A percentile compares a stretch with the other conserved stretches of the same genome.
Conservation (phyloP, 1,284 basidiomycete genomes). For the Vanrija sp. region DNA sequence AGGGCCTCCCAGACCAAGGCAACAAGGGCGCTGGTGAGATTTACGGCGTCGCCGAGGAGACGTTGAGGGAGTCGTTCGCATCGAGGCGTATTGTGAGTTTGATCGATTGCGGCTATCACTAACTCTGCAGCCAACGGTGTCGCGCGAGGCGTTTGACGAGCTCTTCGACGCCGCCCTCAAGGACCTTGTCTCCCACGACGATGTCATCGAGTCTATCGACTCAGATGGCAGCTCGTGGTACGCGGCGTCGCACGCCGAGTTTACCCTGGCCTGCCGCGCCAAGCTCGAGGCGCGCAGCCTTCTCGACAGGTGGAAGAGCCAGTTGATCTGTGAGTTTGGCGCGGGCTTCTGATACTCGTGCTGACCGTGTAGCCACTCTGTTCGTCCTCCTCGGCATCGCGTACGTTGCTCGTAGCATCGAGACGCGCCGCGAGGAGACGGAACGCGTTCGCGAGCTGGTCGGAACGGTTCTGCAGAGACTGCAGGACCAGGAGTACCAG, state of each 20-base stretch:
- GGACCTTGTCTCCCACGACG: slow-evolving; percentile 74
- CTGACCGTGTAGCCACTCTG: slow-evolving; percentile 31
- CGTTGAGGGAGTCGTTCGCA: slow-evolving; percentile 40
- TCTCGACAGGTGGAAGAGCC: slow-evolving; percentile 66
- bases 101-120: not conserved
- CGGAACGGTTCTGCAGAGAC: slow-evolving; percentile 69
- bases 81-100: slow-evolving; percentile 33
- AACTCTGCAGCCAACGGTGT: slow-evolving; percentile 29
- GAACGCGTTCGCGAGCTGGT: slow-evolving; percentile 71
- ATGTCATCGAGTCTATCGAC: slow-evolving; percentile 69
- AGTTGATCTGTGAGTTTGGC: slow-evolving; percentile 59
- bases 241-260: slow-evolving; percentile 66
- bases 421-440: slow-evolving; percentile 60
- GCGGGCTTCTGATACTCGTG: not conserved
- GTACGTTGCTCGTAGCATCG: slow-evolving; percentile 48
- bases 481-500: slow-evolving; percentile 64
- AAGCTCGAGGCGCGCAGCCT: slow-evolving; percentile 64
- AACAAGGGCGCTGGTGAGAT: slow-evolving; percentile 68
- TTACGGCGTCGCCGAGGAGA: slow-evolving; percentile 65
- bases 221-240: slow-evolving; percentile 70
- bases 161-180: slow-evolving; percentile 64
- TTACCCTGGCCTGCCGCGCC: slow-evolving; percentile 66
- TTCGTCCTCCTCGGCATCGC: slow-evolving; percentile 40
- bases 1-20: slow-evolving; percentile 51
- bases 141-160: slow-evolving; percentile 38